Percentiles rank a stretch among this genome's conserved stretches.
phyloP scores from a whole-genome alignment of 495 filamentous ascomycete genomes.

The Penicillium taxi region DNA sequence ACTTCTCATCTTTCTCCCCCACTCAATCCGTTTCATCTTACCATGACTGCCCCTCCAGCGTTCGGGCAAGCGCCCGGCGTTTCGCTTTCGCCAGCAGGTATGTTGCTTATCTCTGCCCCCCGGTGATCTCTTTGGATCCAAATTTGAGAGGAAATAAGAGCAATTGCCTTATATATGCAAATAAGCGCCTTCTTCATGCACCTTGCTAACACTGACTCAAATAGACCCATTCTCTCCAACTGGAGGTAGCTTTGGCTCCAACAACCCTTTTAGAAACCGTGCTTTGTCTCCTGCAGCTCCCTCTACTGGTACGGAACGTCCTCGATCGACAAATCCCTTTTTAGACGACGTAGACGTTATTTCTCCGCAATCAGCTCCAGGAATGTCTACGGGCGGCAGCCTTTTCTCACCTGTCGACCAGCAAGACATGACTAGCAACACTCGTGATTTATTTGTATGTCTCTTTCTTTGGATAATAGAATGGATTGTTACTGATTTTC shows the following conservation, averaged over 20 bases:
- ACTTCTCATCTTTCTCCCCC: constrained; percentile 11
- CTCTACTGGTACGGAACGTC: constrained; percentile 48
- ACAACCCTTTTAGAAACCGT: constrained; percentile 97
- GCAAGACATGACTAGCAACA: constrained; percentile 51
- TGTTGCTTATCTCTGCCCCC: constrained; percentile 13
- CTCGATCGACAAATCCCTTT: constrained; percentile 86
- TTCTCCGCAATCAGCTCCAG: constrained; percentile 40
- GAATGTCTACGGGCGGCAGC: constrained; percentile 35
- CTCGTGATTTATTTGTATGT: constrained; percentile 88
- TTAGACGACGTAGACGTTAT: constrained; percentile 59
- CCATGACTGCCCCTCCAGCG: constrained; percentile 36
- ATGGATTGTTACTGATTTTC: not conserved
- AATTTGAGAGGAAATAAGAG: no score
- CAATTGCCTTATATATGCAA: no score
- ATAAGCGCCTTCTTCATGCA: not conserved
- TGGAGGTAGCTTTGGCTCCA: constrained; percentile 67
- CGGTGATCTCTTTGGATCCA: not conserved
- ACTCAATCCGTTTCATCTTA: constrained; percentile 20
- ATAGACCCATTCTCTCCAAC: constrained; percentile 32
- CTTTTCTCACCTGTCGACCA: constrained; percentile 50
- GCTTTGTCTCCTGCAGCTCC: constrained; percentile 61
- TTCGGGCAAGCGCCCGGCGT: constrained; percentile 33
- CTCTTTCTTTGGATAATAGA: not conserved
- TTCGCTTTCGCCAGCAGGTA: constrained; percentile 33
- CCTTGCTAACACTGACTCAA: not conserved